Base-by-base conservation (phyloP, 2,329 filamentous ascomycete species). In the Aureobasidium sp. region DNA sequence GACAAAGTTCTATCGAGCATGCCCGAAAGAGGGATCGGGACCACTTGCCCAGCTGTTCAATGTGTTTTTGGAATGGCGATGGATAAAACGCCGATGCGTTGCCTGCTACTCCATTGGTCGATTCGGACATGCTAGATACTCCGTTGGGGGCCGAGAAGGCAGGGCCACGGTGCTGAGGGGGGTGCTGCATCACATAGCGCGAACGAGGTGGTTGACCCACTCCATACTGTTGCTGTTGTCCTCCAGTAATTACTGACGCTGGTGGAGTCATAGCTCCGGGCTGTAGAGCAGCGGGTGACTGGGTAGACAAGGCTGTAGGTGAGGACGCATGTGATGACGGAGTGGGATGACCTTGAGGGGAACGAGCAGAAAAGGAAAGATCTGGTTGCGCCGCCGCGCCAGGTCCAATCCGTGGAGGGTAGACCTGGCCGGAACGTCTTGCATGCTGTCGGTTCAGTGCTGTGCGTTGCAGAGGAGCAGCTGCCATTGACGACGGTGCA, bases 1-100 rank as follows among this genome's bases (percentile, higher is more conserved):
- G 81, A 82, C 82, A 85, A 74, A 84, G 80, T 78, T 83, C 81
- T 79, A 81, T 81, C 71, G 69, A 66, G 71, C 77, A 69, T 73
- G 73, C 70, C 68, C 70, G 71, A 69, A 73, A 55, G 74, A 74
- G 71, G 76, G 77, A 77, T 75, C 70, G 65, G 79, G 81, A 82
- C 75, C 82, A 81, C 92, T 89, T 91, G 89, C 93, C 93, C 75
- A 97, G 85, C 81, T 96, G 91, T 76, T 95, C 90, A 76, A 95
- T 92, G 75, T 97, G 93, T 74, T 89, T 94, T 72, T 95, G 91
- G 77, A 96, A 97, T 20, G 90, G 88, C 63, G 90, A 88, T 55
- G 89, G 86, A 73, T 96, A 97, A 76, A 88, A 96, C 59, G 77
- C 75, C 20, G 79, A 76, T 44, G 81, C 55, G 15, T 44, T 74